Evolutionary conservation across 2,329 filamentous ascomycete species (phyloP).

Genomic region (Lomentospora prolificans): DNA sequence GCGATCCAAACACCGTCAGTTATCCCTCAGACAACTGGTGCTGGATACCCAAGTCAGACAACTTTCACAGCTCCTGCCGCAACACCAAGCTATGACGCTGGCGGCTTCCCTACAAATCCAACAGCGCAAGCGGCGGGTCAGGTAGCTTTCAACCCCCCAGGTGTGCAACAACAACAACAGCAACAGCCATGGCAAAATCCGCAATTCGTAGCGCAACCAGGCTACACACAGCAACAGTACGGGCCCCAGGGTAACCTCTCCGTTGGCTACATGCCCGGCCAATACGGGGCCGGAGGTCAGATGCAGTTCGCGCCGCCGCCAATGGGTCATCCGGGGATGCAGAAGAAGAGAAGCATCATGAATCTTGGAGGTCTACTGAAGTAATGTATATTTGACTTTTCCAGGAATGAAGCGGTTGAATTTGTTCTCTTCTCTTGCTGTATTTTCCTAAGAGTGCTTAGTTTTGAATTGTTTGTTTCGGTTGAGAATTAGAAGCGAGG

Average conservation of each 20-base stretch:
- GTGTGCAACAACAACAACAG: background rate
- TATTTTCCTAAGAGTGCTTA: background rate
- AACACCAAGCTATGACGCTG: background rate
- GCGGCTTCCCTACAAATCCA: background rate
- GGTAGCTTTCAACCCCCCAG: background rate
- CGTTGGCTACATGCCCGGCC: background rate
- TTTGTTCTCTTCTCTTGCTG: background rate
- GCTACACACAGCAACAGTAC: background rate
- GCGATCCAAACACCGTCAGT: background rate
- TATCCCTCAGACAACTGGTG: background rate
- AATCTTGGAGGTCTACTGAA: background rate
- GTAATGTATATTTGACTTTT: no score
- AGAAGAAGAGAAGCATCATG: constrained; percentile 2
- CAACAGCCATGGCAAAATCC: background rate
- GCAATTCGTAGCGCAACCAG: background rate
- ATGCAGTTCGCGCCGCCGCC: constrained; percentile 1
- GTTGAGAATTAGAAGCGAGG: no score
- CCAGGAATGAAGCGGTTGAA: background rate
- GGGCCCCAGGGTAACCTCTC: background rate
- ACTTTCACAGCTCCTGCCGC: background rate
- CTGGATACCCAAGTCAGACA: background rate
- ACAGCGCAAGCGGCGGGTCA: background rate
- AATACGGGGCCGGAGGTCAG: background rate
- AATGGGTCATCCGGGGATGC: background rate
- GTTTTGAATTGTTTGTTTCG: no score